Percentiles rank a stretch among this genome's conserved stretches.
phyloP scores from a whole-genome alignment of 1,284 basidiomycete genomes.

The Ustilago bromivora region DNA sequence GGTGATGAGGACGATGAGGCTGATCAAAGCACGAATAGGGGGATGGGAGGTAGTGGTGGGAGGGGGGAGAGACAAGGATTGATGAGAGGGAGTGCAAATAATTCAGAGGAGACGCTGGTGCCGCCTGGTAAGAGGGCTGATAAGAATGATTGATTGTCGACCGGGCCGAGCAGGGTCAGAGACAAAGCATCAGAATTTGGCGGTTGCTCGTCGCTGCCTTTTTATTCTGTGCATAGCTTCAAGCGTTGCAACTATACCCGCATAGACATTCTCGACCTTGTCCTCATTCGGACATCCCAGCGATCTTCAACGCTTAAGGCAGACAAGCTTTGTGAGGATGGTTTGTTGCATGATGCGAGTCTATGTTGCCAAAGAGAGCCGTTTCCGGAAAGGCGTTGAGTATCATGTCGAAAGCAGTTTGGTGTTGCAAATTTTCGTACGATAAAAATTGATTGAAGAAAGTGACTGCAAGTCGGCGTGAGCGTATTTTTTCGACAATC shows the following conservation, averaged over 20 bases:
- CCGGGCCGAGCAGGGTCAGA: background rate
- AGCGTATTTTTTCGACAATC: constrained; percentile 6
- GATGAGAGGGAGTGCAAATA: constrained; percentile 36
- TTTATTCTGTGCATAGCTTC: background rate
- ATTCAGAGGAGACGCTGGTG: constrained; percentile 55
- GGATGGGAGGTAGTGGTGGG: background rate
- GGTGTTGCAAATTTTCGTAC: constrained; percentile 19
- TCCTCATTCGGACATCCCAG: too few species aligned
- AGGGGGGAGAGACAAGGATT: constrained; percentile 39
- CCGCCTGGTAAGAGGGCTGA: constrained; percentile 32
- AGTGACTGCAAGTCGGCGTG: background rate
- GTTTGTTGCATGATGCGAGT: background rate
- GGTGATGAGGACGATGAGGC: constrained; percentile 58
- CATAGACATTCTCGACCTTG: background rate
- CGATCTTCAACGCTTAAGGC: too few species aligned
- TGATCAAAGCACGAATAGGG: constrained; percentile 16
- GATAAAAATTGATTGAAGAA: constrained; percentile 13
- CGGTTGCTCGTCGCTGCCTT: background rate
- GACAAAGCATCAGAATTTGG: background rate
- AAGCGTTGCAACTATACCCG: background rate
- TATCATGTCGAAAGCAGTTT: background rate
- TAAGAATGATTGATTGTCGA: constrained; percentile 29
- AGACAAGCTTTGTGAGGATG: background rate
- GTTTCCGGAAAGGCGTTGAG: background rate
- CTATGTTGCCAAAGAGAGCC: too few species aligned